Evolutionary conservation across 495 filamentous ascomycete species (phyloP), one percentile per base, ranked within the genome.

Genomic region (Cercophora samala): DNA sequence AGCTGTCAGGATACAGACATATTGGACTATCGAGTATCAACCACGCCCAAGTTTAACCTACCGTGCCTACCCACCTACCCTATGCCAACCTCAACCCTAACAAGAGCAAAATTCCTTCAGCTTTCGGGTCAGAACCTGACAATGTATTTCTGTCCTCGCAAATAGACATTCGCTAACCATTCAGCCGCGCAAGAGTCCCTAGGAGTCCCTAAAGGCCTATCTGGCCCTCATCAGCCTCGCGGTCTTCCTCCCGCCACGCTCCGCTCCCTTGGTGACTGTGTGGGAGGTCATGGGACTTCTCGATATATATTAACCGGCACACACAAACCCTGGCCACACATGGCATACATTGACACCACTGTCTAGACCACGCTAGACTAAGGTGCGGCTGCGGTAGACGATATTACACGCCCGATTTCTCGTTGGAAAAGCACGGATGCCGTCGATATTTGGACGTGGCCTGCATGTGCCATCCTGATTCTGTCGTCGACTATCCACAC

Each of bases 271-370:
- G 37, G 37, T 46, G 37, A 46, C 37, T 9, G 37, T 46, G 37
- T 46, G 37, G 37, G 37, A 46, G 59, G 64, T 73, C 71, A 73
- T 73, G 69, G 55, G 71, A 66, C 65, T 64, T 61, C 9, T 21
- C 17, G 18, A 46, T 60, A 69, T 71, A 73, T 68, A 74, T 74
- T 74, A 73, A 69, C 67, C 72, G 68, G 25, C 68, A 68, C 66
- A 70, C 58, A 25, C 61, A 42, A 21, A 21, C 29, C 60, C 60
- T 32, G 19, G 58, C 22, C 29, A 24, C 60, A 56, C 53, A 56
- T 62, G 25, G 24, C 26, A 19, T 19, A 18, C 32, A 62, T 46
- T 32, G 60, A 62, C 24, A 25, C 62, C 62, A 32, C 18, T 32
- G 42, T 70, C 69, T 70, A 65, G 66, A 64, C 70, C 66, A 62